phyloP scores from a whole-genome alignment of 352 stramenopile species.

The Globisporangium irregulare region DNA sequence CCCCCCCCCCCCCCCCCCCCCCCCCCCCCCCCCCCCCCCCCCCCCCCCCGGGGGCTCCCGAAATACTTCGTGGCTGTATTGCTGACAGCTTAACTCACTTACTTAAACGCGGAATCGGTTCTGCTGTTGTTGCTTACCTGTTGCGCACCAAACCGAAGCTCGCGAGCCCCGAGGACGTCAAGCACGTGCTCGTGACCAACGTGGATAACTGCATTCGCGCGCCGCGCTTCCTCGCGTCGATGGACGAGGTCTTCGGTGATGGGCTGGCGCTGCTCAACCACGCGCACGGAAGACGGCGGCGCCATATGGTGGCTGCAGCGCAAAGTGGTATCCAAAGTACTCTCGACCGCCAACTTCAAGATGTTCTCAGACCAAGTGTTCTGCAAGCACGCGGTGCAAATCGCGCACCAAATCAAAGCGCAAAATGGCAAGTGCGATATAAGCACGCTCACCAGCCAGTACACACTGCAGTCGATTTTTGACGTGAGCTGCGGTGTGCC shows the following conservation, averaged over 20 bases:
- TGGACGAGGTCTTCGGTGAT: constrained; percentile 4
- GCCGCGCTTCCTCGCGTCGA: constrained; percentile 14
- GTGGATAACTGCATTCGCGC: constrained; percentile 25
- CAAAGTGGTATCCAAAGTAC: constrained; percentile 63
- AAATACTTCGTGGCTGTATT: neutral
- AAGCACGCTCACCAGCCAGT: neutral
- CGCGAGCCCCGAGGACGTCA: constrained; percentile 17
- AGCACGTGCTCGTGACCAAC: constrained; percentile 23
- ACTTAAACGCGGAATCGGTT: neutral
- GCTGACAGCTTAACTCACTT: neutral
- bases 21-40: no score
- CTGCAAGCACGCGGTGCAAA: constrained; percentile 8
- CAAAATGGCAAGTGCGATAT: constrained; percentile 5
- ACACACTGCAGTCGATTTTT: constrained; percentile 5
- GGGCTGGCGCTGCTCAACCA: constrained; percentile 23
- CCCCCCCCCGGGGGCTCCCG: no score
- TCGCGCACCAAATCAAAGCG: neutral
- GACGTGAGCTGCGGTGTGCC: neutral
- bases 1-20: no score
- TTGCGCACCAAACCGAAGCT: neutral
- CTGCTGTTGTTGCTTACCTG: neutral
- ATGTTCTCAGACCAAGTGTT: constrained; percentile 8
- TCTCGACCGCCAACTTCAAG: constrained; percentile 24
- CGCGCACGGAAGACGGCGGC: constrained; percentile 19
- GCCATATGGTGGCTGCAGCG: constrained; percentile 34